Base-by-base conservation (phyloP, 768 basidiomycete species). In the Chalciporus sphaerocephalus region DNA sequence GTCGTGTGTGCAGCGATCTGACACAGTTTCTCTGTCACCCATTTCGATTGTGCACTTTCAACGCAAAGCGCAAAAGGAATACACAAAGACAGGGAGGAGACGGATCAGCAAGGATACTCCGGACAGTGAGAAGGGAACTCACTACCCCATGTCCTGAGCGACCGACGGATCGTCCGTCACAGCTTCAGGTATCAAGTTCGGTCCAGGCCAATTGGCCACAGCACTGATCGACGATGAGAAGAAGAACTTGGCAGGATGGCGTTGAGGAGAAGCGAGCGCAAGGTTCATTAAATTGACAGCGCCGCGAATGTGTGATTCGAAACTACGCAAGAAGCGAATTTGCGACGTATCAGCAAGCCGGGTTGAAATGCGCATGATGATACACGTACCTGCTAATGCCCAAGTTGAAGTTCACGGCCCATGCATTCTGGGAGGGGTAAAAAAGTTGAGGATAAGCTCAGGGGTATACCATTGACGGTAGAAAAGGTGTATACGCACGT, bases 351-450 rank as follows among this genome's bases (percentile, higher is more conserved):
- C n/a, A n/a, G n/a, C n/a, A n/a, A n/a, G n/a, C n/a, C n/a, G n/a
- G n/a, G n/a, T n/a, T n/a, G n/a, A n/a, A 16, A 18, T 15, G n/a
- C 9, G 9, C 35, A 16, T 4, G 20, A 25, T 2, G 2, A 24
- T 20, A 16, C 27, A 38, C 47, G 4, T 38, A 47, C 60, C 62
- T 62, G 6, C 57, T 53, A 17, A 62, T 60, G 8, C 61, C 62
- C 30, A 79, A 60, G 40, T 68, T 71, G 50, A 81, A 80, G 57
- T 80, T 80, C 44, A 80, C 79, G 1, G 74, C 70, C 79, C 79
- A 80, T 8, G 76, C 77, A 40, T 74, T 78, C 74, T 75, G 40
- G 8, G 24, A 39, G 23, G 10, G 15, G 21, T 16, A 23, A 15
- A 11, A n/a, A 21, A 25, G 16, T 12, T 30, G 18, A 23, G 24